Evolutionary conservation across 495 filamentous ascomycete species (phyloP).

Genomic region (Neurospora africana): DNA sequence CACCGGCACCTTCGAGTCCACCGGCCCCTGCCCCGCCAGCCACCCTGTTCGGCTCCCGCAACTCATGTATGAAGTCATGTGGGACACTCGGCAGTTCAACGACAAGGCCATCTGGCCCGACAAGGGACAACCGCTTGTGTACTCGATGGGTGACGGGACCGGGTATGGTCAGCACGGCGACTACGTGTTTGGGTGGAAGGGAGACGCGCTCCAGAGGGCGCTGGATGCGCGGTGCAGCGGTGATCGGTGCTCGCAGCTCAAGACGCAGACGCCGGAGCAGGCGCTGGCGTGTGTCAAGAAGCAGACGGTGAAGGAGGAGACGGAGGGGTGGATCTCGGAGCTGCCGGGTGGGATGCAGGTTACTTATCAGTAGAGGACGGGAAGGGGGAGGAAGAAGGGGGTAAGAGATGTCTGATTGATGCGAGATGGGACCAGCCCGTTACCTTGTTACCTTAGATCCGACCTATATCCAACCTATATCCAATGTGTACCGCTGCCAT

Average conservation of each 20-base stretch:
- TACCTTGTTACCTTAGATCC: not conserved
- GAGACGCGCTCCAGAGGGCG: constrained; percentile 36
- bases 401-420: not conserved
- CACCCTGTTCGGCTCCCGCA: constrained; percentile 38
- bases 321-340: constrained; percentile 21
- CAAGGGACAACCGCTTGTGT: constrained; percentile 36
- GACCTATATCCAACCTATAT: not conserved
- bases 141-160: constrained; percentile 37
- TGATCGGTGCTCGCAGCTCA: constrained; percentile 27
- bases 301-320: constrained; percentile 22
- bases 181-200: constrained; percentile 45
- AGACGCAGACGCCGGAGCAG: constrained; percentile 20
- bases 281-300: constrained; percentile 23
- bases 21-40: constrained; percentile 32
- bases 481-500: not conserved
- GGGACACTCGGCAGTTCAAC: constrained; percentile 36
- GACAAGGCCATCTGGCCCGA: constrained; percentile 33
- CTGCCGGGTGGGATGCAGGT: constrained; percentile 10
- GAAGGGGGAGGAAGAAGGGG: not conserved
- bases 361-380: not conserved
- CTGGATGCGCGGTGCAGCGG: constrained; percentile 37
- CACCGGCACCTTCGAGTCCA: constrained; percentile 27
- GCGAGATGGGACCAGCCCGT: not conserved
- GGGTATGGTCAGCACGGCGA: constrained; percentile 40
- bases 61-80: constrained; percentile 42